phyloP scores from a whole-genome alignment of 176 grass and related monocot species.

The Paspalum notatum region DNA sequence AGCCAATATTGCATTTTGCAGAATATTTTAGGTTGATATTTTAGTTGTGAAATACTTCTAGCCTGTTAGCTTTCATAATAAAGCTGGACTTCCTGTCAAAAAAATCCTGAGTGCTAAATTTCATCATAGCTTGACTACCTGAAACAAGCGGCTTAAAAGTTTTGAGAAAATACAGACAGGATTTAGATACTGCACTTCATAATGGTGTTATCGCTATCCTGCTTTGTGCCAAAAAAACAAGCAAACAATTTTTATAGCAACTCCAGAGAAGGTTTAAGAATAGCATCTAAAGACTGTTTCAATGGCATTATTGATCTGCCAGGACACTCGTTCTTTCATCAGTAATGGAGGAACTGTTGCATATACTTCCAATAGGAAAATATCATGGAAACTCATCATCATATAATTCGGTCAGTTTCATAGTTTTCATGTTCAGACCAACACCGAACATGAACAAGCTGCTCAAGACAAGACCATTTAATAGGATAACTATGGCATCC shows the following conservation, averaged over 20 bases:
- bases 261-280: background rate
- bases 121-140: background rate
- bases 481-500: background rate
- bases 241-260: background rate
- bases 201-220: background rate
- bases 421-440: background rate
- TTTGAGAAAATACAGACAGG: background rate
- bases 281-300: background rate
- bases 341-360: background rate
- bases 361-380: constrained; percentile 4
- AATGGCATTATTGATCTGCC: background rate
- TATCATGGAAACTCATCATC: background rate
- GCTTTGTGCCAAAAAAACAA: background rate
- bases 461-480: background rate
- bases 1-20: background rate
- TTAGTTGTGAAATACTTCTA: constrained; percentile 12
- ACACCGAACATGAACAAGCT: background rate
- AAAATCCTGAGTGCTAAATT: background rate
- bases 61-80: background rate
- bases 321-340: background rate
- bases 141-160: background rate
- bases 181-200: background rate
- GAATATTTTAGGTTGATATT: background rate
- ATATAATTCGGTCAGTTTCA: background rate
- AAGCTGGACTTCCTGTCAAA: background rate